phyloP scores from a whole-genome alignment of 2,329 filamentous ascomycete genomes.

The Penicillium sp. region DNA sequence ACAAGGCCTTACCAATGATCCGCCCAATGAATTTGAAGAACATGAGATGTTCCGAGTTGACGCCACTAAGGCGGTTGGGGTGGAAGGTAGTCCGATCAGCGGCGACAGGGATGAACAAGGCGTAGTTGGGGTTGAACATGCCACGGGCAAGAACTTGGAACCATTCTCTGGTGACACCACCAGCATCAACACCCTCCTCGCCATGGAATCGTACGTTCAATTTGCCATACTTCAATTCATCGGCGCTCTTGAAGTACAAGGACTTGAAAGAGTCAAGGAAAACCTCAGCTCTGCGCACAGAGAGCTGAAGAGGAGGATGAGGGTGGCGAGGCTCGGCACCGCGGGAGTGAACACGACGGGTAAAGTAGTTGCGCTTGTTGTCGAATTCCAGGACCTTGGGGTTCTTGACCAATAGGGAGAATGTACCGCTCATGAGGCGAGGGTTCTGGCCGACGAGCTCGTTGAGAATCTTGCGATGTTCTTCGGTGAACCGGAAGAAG shows the following conservation, averaged over 20 bases:
- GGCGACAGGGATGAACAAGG: constrained; percentile 91
- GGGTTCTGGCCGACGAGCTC: constrained; percentile 96
- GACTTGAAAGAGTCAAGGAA: constrained; percentile 98
- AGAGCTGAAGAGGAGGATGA: constrained; percentile 77
- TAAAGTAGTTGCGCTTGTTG: constrained; percentile 99
- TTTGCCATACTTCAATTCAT: constrained; percentile 99
- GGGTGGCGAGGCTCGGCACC: constrained; percentile 68
- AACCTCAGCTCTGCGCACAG: constrained; percentile 88
- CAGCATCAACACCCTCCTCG: constrained; percentile 96
- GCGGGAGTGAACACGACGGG: constrained; percentile 80
- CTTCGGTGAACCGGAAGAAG: constrained; percentile 97
- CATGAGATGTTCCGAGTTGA: constrained; percentile 93
- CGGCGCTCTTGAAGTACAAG: constrained; percentile 93
- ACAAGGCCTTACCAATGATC: constrained; percentile 96
- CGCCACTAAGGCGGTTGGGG: constrained; percentile 86
- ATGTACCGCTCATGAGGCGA: constrained; percentile 97
- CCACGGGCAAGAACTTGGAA: constrained; percentile 96
- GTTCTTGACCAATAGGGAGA: constrained; percentile 94
- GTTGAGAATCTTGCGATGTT: constrained; percentile 95
- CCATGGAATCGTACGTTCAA: constrained; percentile 96
- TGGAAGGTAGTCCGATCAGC: constrained; percentile 98
- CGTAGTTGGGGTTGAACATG: constrained; percentile 99
- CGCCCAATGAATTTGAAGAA: constrained; percentile 99
- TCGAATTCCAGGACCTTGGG: constrained; percentile 98
- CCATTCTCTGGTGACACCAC: constrained; percentile 97